Conservation (phyloP, 495 filamentous ascomycete genomes). For the Penicillium ucsense region DNA sequence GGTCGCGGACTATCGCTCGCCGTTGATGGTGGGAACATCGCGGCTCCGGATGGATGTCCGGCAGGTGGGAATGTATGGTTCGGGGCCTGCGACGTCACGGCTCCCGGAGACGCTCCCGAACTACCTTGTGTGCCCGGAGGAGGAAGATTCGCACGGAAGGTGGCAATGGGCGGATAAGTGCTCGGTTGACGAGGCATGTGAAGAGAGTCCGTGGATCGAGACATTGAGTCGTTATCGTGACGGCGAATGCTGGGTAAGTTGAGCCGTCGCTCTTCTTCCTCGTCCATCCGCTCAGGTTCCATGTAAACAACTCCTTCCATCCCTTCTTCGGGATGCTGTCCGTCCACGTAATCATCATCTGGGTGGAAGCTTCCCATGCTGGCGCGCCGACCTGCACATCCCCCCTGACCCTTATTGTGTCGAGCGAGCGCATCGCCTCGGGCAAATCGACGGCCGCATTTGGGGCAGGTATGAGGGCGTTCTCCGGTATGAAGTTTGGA, state of each 20-base stretch:
- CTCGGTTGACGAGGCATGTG: slow-evolving; percentile 52
- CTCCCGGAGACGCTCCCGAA: slow-evolving; percentile 42
- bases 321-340: slow-evolving; percentile 44
- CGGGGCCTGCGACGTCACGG: slow-evolving; percentile 43
- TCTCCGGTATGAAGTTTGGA: slow-evolving; percentile 95
- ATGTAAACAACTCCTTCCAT: slow-evolving; percentile 73
- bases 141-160: slow-evolving; percentile 42
- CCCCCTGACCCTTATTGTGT: slow-evolving; percentile 92
- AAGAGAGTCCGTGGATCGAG: slow-evolving; percentile 36
- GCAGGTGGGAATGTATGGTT: slow-evolving; percentile 38
- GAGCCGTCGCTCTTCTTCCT: slow-evolving; percentile 47
- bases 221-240: slow-evolving; percentile 43
- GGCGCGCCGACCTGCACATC: slow-evolving; percentile 80
- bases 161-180: slow-evolving; percentile 68
- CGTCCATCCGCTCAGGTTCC: slow-evolving; percentile 53
- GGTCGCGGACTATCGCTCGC: slow-evolving; percentile 86
- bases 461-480: slow-evolving; percentile 85
- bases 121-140: slow-evolving; percentile 41
- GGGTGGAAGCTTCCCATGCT: slow-evolving; percentile 79
- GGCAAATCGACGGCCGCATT: slow-evolving; percentile 89
- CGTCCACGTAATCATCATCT: slow-evolving; percentile 64
- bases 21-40: slow-evolving; percentile 58
- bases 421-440: slow-evolving; percentile 89
- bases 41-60: slow-evolving; percentile 33
- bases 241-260: slow-evolving; percentile 67